Conservation (phyloP, 1,284 basidiomycete species). For the Ganoderma lucidum region DNA sequence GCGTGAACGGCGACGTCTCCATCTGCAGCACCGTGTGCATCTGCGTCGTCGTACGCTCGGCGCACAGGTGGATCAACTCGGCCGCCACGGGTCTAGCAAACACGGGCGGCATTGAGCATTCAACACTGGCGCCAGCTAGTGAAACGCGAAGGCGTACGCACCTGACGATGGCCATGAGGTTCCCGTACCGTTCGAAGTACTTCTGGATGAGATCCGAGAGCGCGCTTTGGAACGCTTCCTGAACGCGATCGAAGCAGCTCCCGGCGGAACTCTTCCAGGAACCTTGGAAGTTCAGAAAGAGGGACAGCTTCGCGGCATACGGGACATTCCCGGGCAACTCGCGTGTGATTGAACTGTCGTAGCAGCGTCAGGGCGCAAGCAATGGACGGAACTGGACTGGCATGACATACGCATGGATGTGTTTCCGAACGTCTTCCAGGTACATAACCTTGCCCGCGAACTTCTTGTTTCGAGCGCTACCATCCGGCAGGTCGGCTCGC, state of each 20-base stretch:
- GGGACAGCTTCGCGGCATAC: constrained; percentile 53
- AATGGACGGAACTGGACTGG: background rate
- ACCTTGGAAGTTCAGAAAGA: constrained; percentile 49
- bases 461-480: constrained; percentile 27
- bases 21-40: constrained; percentile 35
- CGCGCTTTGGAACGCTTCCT: constrained; percentile 35
- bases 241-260: constrained; percentile 49
- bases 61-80: constrained; percentile 25
- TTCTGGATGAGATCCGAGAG: constrained; percentile 34
- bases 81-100: constrained; percentile 12
- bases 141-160: constrained; percentile 18
- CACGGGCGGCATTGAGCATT: background rate
- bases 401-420: constrained; percentile 33
- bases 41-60: constrained; percentile 23
- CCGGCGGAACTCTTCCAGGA: constrained; percentile 49
- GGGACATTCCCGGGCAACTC: constrained; percentile 61
- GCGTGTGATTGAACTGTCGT: constrained; percentile 52
- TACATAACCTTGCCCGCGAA: constrained; percentile 24
- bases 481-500: constrained; percentile 35
- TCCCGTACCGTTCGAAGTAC: constrained; percentile 43
- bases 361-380: background rate
- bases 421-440: constrained; percentile 33
- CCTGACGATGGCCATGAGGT: constrained; percentile 41
- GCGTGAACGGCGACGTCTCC: constrained; percentile 44
- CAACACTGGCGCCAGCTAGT: background rate